A percentile compares a stretch with the other conserved stretches of the same genome.
These are phyloP conservation scores for Akanthomyces dipterigenus DNA, from an alignment of 2,329 filamentous ascomycete genomes.

Conservation along the genomic window DNA sequence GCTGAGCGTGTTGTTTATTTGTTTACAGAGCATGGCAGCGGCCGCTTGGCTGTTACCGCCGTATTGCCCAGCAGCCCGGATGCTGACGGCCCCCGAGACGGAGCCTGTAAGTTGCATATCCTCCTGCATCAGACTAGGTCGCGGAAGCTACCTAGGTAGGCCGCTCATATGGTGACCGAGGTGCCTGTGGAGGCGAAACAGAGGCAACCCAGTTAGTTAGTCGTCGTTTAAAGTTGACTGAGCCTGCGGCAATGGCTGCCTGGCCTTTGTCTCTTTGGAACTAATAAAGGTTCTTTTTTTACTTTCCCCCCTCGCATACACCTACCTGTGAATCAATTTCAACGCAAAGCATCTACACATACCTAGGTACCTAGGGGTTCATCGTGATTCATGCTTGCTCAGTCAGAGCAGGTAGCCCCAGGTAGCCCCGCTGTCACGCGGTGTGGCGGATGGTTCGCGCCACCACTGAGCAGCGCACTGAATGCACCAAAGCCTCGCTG, in stretches of 20 bases:
- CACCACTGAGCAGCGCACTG: neutral
- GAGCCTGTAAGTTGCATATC: neutral
- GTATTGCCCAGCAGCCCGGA: neutral
- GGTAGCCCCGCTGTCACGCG: constrained; percentile 12
- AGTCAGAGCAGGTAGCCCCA: neutral
- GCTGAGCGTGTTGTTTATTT: neutral
- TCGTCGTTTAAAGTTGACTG: neutral
- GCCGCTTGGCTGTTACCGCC: neutral
- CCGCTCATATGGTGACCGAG: neutral
- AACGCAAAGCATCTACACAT: no score
- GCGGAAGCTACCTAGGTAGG: neutral
- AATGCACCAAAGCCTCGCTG: neutral
- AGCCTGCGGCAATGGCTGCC: neutral
- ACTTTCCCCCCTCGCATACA: neutral
- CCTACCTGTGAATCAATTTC: no score
- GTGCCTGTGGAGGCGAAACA: neutral
- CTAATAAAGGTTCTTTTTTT: neutral
- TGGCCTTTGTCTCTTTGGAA: neutral
- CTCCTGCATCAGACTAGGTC: neutral
- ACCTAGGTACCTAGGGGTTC: neutral
- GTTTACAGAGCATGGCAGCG: neutral
- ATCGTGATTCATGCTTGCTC: neutral
- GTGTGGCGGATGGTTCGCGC: constrained; percentile 3
- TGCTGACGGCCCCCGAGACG: neutral
- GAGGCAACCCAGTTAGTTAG: neutral